These are phyloP conservation scores for Sporothrix pseudoabietina DNA, from an alignment of 2,329 filamentous ascomycete species.

Conservation along the genomic window DNA sequence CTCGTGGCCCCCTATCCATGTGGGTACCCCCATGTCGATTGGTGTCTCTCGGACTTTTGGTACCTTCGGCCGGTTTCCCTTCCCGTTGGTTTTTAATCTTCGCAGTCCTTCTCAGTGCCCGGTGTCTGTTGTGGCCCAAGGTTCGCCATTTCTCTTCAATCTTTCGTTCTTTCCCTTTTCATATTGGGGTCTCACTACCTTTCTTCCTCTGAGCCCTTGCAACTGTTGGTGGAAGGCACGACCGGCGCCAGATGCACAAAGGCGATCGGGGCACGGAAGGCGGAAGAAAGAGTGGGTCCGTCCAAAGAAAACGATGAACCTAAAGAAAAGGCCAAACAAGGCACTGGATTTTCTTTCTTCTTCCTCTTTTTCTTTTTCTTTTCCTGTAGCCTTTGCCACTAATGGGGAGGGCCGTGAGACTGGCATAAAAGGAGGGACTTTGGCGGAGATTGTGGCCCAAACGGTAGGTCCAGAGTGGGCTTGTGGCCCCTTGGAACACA, in stretches of 20 bases:
- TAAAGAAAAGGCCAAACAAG: neutral
- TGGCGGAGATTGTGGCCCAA: conserved; percentile 11
- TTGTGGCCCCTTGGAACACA: neutral
- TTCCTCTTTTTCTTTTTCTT: neutral
- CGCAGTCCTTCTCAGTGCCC: neutral
- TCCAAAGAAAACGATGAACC: neutral
- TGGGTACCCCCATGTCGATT: neutral
- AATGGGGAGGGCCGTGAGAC: neutral
- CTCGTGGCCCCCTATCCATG: neutral
- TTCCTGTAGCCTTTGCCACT: conserved; percentile 10
- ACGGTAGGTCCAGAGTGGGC: neutral
- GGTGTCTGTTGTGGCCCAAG: neutral
- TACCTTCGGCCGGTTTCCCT: neutral
- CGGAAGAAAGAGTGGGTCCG: conserved; percentile 8
- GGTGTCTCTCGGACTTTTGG: neutral
- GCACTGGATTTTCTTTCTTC: neutral
- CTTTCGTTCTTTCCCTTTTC: neutral
- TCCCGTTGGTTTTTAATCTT: neutral
- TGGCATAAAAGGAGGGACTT: neutral
- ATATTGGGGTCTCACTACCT: neutral
- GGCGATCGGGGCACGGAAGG: conserved; percentile 2
- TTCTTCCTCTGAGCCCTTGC: neutral
- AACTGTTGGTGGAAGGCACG: neutral
- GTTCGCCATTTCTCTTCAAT: neutral
- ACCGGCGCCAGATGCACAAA: conserved; percentile 9